A percentile compares a stretch with the other conserved stretches of the same genome.
Conservation (phyloP, 352 stramenopile genomes). For the Phytophthora uliginosa region DNA sequence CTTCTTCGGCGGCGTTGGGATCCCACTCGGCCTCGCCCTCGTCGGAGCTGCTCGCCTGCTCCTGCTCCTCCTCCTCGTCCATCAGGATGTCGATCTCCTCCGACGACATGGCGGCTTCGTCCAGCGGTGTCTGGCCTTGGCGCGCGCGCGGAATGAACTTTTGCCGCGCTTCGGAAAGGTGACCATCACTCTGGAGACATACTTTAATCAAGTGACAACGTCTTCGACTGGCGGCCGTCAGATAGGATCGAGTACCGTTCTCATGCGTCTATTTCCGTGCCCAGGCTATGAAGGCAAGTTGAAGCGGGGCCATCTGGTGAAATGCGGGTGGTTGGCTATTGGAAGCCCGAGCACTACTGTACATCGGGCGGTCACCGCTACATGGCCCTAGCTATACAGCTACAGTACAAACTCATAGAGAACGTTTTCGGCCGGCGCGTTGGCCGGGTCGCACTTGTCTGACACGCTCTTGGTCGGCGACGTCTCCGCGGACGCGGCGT, state of each 20-base stretch:
- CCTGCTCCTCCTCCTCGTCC: neutral
- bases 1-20: constrained; percentile 26
- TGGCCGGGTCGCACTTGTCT: constrained; percentile 21
- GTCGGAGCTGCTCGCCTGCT: neutral
- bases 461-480: constrained; percentile 29
- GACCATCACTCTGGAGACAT: constrained; percentile 41
- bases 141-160: constrained; percentile 22
- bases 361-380: constrained; percentile 1
- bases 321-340: constrained; percentile 23
- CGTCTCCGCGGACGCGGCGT: constrained; percentile 5
- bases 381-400: constrained; percentile 14
- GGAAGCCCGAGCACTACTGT: neutral
- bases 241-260: constrained; percentile 8
- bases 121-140: neutral
- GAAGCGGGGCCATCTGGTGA: constrained; percentile 11
- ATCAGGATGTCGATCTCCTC: constrained; percentile 28
- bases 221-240: neutral
- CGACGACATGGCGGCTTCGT: constrained; percentile 24
- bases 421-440: constrained; percentile 40
- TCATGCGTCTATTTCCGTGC: neutral
- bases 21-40: constrained; percentile 57
- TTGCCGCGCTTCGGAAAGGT: constrained; percentile 28
- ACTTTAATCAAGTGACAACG: constrained; percentile 19
- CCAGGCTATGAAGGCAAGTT: constrained; percentile 12
- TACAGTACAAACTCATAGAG: constrained; percentile 81